Conservation (phyloP, 202 grass and related monocot species). For the Alloteropsis angusta region DNA sequence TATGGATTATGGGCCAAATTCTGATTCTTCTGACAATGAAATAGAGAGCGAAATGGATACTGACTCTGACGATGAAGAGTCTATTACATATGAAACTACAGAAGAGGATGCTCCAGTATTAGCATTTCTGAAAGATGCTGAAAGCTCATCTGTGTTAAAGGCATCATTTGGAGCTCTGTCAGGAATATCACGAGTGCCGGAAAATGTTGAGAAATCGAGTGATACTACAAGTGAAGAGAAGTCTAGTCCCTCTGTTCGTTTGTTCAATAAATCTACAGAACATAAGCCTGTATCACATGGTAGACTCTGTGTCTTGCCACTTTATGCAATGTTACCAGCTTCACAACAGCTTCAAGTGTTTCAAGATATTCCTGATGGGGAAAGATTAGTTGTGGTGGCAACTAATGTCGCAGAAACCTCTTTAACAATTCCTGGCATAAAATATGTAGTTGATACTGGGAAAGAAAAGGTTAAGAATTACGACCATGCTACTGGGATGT, state of each 20-base stretch:
- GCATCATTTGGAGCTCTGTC: conserved; percentile 70
- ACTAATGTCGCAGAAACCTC: conserved; percentile 99
- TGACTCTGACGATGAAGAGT: conserved; percentile 55
- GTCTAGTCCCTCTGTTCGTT: conserved; percentile 13
- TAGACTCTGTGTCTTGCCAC: conserved; percentile 60
- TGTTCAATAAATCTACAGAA: conserved; percentile 25
- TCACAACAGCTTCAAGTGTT: conserved; percentile 78
- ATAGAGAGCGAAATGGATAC: conserved; percentile 45
- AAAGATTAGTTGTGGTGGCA: conserved; percentile 91
- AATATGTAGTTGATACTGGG: conserved; percentile 91
- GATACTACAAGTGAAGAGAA: conserved; percentile 28
- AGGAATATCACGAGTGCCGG: conserved; percentile 27
- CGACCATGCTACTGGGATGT: conserved; percentile 61
- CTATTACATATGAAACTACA: conserved; percentile 17
- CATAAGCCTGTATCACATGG: conserved; percentile 15
- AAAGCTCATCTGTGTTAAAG: conserved; percentile 52
- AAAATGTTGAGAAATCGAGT: conserved; percentile 21
- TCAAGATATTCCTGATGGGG: conserved; percentile 57
- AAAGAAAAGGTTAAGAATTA: conserved; percentile 98
- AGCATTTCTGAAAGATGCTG: conserved; percentile 53
- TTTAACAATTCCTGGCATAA: conserved; percentile 92
- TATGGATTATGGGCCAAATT: conserved; percentile 35
- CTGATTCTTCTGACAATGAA: conserved; percentile 56
- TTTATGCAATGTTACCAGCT: conserved; percentile 96
- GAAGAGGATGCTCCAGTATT: conserved; percentile 51